Base-by-base conservation (phyloP, 192 early-diverging fungal genomes). In the Coemansia nantahalensis region DNA sequence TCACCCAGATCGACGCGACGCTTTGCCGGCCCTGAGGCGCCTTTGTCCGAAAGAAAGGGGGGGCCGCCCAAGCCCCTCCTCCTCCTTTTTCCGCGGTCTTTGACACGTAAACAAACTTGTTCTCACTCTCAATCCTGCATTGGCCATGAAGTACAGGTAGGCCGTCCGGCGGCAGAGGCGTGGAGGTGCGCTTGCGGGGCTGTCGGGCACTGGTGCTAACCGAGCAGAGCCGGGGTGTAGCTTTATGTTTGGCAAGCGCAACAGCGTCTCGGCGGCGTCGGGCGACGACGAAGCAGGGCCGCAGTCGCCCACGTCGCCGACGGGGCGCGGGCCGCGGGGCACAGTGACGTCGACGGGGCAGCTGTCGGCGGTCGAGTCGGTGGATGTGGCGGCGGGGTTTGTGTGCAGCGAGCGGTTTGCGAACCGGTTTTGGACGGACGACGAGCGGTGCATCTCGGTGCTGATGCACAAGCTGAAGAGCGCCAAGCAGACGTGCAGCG, bases 1-100 rank as follows among this genome's bases (percentile, higher is more conserved):
- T 97, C 35, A 86, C 72, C 34, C 95, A 97, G 68, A 93, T 99
- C 48, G 97, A 99, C 78, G 96, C 94, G 13, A 79, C 80, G 59
- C 69, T 79, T 15, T 69, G 65, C 35, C 57, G 58, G 9, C 43
- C n/a, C n/a, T n/a, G n/a, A n/a, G n/a, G n/a, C n/a, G n/a, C n/a
- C n/a, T n/a, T n/a, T n/a, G n/a, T n/a, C n/a, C n/a, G n/a, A n/a
- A n/a, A n/a, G n/a, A n/a, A n/a, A n/a, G n/a, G n/a, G n/a, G n/a
- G n/a, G n/a, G n/a, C n/a, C n/a, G n/a, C n/a, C n/a, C n/a, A n/a
- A n/a, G 7, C 26, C 26, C 4, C 26, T 28, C 26, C 26, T 28
- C 7, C 26, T 28, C 26, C 26, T 28, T 28, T 28, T 7, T 28
- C n/a, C n/a, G n/a, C n/a, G n/a, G n/a, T n/a, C n/a, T n/a, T n/a